Base-by-base conservation (phyloP, 768 basidiomycete species). In the Megacollybia marginata region DNA sequence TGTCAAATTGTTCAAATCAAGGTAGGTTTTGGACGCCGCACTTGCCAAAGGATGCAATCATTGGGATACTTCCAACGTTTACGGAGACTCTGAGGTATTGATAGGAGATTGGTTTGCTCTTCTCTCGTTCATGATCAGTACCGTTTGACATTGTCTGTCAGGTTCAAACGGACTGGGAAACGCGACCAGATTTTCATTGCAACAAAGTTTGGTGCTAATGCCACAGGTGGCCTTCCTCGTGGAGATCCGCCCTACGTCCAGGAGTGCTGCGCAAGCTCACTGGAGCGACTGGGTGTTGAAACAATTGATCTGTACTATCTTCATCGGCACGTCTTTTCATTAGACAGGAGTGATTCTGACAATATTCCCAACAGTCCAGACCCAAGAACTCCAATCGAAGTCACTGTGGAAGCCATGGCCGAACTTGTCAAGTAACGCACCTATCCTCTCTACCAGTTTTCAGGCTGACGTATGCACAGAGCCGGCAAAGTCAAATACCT, bases 171-270 rank as follows among this genome's bases (percentile, higher is more conserved):
- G 11, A 76, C 73, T 9, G 78, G 78, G 7, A 76, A 75, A 47
- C 65, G 77, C 23, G 54, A 65, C 16, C 65, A 77, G 33, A 78
- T 82, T 28, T 85, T 83, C 63, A 68, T 85, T 16, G 80, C 81
- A 2, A 82, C 81, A n/a, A 85, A 86, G 52, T 64, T 59, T 18
- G 62, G 67, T 2, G 52, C 62, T 4, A 11, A 46, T 32, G 48
- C 43, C 23, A 6, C 6, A 28, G 6, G 23, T 28, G 4, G 23
- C 23, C 23, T 6, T 7, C 16, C 19, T 28, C 43, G 52, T 9
- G 48, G 52, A 23, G 48, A 48, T 46, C 52, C 52, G n/a, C 48
- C 48, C n/a, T 28, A 4, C 28, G 44, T 44, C 23, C 4, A 11
- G 9, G 44, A 44, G 11, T 13, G 3, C 13, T 44, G 2, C 9